These are phyloP conservation scores for Salisapilia sapeloensis DNA, from an alignment of 352 stramenopile genomes.

Conservation along the genomic window DNA sequence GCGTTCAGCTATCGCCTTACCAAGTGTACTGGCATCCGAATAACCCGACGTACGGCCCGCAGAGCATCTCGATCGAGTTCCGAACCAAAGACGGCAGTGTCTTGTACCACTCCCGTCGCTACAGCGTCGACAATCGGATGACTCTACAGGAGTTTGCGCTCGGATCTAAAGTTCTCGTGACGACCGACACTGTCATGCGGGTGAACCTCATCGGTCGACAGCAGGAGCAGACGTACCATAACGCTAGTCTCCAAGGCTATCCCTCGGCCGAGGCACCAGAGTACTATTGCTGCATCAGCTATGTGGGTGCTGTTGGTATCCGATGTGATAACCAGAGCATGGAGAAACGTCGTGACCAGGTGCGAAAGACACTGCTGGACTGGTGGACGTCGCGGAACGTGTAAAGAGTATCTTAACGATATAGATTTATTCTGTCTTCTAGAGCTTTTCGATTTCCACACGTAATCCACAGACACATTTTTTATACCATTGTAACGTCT, in stretches of 20 bases:
- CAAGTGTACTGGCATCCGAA: conserved; percentile 63
- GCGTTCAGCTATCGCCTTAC: conserved; percentile 59
- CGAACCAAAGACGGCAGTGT: conserved; percentile 7
- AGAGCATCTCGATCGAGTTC: conserved; percentile 56
- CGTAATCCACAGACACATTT: background rate
- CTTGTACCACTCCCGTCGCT: conserved; percentile 38
- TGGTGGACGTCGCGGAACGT: too few relatives aligned
- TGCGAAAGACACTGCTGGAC: too few relatives aligned
- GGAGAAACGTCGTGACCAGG: too few relatives aligned
- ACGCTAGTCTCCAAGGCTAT: conserved; percentile 22
- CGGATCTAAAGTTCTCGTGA: conserved; percentile 20
- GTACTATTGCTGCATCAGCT: conserved; percentile 69
- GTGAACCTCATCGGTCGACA: conserved; percentile 49
- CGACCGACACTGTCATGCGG: conserved; percentile 22
- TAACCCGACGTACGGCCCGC: conserved; percentile 54
- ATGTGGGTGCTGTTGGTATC: conserved; percentile 45
- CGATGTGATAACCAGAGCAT: too few relatives aligned
- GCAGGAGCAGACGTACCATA: conserved; percentile 54
- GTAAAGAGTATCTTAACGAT: too few relatives aligned
- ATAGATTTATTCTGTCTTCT: too few relatives aligned
- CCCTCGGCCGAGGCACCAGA: conserved; percentile 33
- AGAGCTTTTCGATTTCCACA: background rate
- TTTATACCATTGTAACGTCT: background rate
- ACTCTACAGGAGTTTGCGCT: conserved; percentile 41
- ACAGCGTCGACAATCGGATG: conserved; percentile 53